Base-by-base conservation (phyloP, 371 early-diverging fungal species). In the Funneliformis caledonium region DNA sequence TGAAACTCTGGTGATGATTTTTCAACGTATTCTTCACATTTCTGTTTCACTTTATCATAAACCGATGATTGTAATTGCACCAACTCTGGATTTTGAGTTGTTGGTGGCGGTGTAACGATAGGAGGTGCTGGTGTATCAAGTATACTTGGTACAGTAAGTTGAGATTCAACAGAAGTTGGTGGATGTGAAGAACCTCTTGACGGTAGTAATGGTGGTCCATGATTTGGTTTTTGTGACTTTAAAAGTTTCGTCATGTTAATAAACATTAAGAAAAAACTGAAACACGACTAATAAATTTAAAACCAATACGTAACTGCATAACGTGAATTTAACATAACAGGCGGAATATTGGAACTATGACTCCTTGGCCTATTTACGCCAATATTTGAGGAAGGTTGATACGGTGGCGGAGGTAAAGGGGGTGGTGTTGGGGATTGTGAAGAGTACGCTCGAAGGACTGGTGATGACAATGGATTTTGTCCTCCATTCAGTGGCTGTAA, bases 351-450 rank as follows among this genome's bases (percentile, higher is more conserved):
- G 11, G 33, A 19, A 78, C 79, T 69, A 33, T 64, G 69, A 56
- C 56, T 78, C 69, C 67, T 67, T 7, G 79, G 52, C 42, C 78
- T 62, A 65, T 47, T 78, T 4, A 37, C 31, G 16, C n/a, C 43
- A 22, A 47, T 59, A 12, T 75, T 76, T 47, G 77, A 45, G 19
- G 56, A n/a, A 64, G 47, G 22, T 78, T 48, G 79, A 50, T 78
- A 52, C 31, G 68, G 69, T 10, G 79, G 69, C 9, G 68, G 68
- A 76, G 77, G 69, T 43, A 69, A 69, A 69, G 79, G 79, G 19
- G 79, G 79, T n/a, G 68, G 79, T 42, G 69, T 78, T 56, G 69
- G 50, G 14, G 68, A 37, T 50, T 45, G 19, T 43, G 68, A 31
- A 56, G 43, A 43, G 22, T 37, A 67, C 5, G 78, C 22, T 22